Evolutionary conservation across 2,329 filamentous ascomycete genomes (phyloP).

Genomic region (Pseudocercospora pini-densiflorae): DNA sequence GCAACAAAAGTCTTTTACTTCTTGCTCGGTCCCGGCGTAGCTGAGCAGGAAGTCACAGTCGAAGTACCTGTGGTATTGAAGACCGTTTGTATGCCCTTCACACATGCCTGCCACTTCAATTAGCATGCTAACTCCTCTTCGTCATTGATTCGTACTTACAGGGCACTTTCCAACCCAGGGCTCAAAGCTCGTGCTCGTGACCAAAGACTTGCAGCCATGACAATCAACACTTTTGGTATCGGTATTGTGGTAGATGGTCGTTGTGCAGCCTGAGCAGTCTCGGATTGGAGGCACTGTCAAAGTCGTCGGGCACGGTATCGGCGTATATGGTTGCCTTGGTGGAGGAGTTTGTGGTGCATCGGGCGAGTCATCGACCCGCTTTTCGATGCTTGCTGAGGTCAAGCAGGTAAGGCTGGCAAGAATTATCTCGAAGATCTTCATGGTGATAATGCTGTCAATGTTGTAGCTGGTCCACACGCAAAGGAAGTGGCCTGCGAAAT

Average conservation of each 20-base stretch:
- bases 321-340: not conserved
- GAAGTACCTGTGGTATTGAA: conserved; percentile 19
- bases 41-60: conserved; percentile 23
- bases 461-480: not conserved
- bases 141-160: conserved; percentile 4
- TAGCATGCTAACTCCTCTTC: not conserved
- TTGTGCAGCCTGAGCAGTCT: conserved; percentile 19
- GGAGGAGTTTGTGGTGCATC: conserved; percentile 7
- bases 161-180: conserved; percentile 18
- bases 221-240: conserved; percentile 21
- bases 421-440: not conserved
- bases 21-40: not conserved
- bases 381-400: not conserved
- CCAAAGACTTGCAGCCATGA: conserved; percentile 21
- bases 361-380: not conserved
- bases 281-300: conserved; percentile 13
- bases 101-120: conserved; percentile 16
- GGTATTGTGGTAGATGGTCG: conserved; percentile 18
- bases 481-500: not conserved
- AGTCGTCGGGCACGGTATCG: conserved; percentile 20
- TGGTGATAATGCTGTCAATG: not conserved
- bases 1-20: not conserved
- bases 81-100: conserved; percentile 12
- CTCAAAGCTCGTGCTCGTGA: conserved; percentile 17
- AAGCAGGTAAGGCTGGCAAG: not conserved